phyloP scores from a whole-genome alignment of 805 yeast species.

The Candida hungchunana region DNA sequence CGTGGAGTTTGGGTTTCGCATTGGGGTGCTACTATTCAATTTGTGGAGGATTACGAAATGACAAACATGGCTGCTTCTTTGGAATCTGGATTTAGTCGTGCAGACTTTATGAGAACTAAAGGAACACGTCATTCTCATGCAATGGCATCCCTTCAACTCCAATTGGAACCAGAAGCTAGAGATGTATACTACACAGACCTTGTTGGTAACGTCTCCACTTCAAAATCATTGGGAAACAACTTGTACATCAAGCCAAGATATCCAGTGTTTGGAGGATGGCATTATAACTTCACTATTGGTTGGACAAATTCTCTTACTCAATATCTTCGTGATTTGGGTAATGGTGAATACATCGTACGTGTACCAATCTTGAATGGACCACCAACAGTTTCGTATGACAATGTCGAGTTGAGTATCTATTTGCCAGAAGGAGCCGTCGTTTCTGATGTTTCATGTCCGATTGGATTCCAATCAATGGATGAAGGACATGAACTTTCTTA shows the following conservation, averaged over 20 bases:
- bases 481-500: slow-evolving; percentile 43
- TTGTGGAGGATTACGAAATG: slow-evolving; percentile 84
- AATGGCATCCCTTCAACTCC: slow-evolving; percentile 55
- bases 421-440: slow-evolving; percentile 84
- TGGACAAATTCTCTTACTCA: slow-evolving; percentile 65
- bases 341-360: slow-evolving; percentile 47
- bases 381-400: slow-evolving; percentile 60
- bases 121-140: slow-evolving; percentile 51
- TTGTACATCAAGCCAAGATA: slow-evolving; percentile 76
- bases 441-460: slow-evolving; percentile 53
- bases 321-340: slow-evolving; percentile 41
- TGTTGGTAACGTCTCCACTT: slow-evolving; percentile 91
- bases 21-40: slow-evolving; percentile 63
- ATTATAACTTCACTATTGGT: slow-evolving; percentile 92
- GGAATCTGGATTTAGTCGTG: slow-evolving; percentile 69
- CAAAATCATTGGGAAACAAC: slow-evolving; percentile 34
- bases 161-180: slow-evolving; percentile 45
- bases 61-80: slow-evolving; percentile 72
- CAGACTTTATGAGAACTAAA: slow-evolving; percentile 65
- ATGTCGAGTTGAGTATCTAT: slow-evolving; percentile 55
- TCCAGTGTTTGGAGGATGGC: slow-evolving; percentile 97
- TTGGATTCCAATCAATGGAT: slow-evolving; percentile 32
- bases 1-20: slow-evolving; percentile 90
- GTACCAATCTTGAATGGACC: slow-evolving; percentile 77
- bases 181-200: slow-evolving; percentile 81